Evolutionary conservation across 1,139 yeast genomes (phyloP).

Genomic region (Lodderomyces parapsilosis): DNA sequence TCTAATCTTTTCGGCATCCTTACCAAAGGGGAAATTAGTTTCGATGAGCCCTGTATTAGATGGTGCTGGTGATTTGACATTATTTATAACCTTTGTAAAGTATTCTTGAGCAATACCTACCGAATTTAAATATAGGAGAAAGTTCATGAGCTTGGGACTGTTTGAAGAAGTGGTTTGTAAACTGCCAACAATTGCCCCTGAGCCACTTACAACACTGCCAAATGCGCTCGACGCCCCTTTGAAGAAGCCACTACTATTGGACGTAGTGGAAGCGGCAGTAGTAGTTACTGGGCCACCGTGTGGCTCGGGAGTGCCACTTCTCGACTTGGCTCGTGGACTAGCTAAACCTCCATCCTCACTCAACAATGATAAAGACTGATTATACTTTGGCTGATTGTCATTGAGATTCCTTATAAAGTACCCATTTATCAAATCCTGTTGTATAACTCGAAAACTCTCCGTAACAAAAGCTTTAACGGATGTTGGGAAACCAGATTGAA

Average conservation of each 20-base stretch:
- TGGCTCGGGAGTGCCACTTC: slow-evolving; percentile 40
- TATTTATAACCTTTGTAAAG: slow-evolving; percentile 46
- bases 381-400: slow-evolving; percentile 55
- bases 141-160: slow-evolving; percentile 43
- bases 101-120: slow-evolving; percentile 59
- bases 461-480: slow-evolving; percentile 52
- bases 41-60: slow-evolving; percentile 28
- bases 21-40: slow-evolving; percentile 54
- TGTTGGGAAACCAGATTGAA: slow-evolving; percentile 59
- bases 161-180: slow-evolving; percentile 19
- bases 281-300: not conserved
- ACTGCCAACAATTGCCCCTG: slow-evolving; percentile 22
- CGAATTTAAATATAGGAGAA: slow-evolving; percentile 59
- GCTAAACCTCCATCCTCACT: slow-evolving; percentile 14
- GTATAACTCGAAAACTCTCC: slow-evolving; percentile 30
- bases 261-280: not conserved
- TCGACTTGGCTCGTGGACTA: slow-evolving; percentile 17
- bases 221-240: slow-evolving; percentile 48
- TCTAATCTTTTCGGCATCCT: slow-evolving; percentile 45
- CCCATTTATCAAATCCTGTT: slow-evolving; percentile 39
- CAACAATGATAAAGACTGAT: slow-evolving; percentile 34
- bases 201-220: slow-evolving; percentile 42
- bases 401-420: slow-evolving; percentile 50
- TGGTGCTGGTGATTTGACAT: slow-evolving; percentile 18
- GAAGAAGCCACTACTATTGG: slow-evolving; percentile 33